Conservation (phyloP, 163 green algal species). For the Coccomyxa subellipsoidea region DNA sequence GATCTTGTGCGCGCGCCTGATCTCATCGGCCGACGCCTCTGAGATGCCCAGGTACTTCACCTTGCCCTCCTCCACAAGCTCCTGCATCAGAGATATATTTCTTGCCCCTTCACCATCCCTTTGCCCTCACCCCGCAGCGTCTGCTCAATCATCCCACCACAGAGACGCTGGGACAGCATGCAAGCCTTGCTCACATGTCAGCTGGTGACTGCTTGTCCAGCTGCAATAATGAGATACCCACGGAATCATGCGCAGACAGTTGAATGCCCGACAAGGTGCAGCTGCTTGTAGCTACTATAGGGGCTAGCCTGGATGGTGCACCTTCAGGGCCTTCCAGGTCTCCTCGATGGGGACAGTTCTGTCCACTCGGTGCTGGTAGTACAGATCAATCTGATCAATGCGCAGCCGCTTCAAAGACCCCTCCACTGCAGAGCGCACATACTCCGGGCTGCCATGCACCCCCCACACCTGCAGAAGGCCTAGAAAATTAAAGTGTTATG, state of each 20-base stretch:
- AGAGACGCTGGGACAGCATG: too few species aligned
- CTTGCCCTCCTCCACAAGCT: constrained; percentile 62
- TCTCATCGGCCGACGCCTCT: constrained; percentile 45
- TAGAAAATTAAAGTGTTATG: not conserved
- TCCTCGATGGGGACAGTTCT: constrained; percentile 48
- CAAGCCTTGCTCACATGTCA: too few species aligned
- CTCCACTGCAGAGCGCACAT: constrained; percentile 39
- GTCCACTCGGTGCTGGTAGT: constrained; percentile 62
- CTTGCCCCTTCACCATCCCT: too few species aligned
- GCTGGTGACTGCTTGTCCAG: too few species aligned
- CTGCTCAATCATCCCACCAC: too few species aligned
- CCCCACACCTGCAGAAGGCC: not conserved
- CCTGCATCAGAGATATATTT: constrained; percentile 29
- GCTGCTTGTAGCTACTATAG: too few species aligned
- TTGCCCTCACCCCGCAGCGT: too few species aligned
- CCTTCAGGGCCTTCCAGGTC: constrained; percentile 41
- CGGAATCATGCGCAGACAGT: too few species aligned
- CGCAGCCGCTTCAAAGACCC: constrained; percentile 41
- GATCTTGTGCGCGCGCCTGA: constrained; percentile 55
- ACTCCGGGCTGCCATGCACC: constrained; percentile 26
- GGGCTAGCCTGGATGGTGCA: too few species aligned
- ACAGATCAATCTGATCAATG: constrained; percentile 43
- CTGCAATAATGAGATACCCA: too few species aligned
- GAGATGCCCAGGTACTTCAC: constrained; percentile 59
- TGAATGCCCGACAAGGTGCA: too few species aligned